Evolutionary conservation across 148 eudicot species (phyloP), one percentile per base, ranked within the genome.

Genomic region (Suaeda aralocaspica): DNA sequence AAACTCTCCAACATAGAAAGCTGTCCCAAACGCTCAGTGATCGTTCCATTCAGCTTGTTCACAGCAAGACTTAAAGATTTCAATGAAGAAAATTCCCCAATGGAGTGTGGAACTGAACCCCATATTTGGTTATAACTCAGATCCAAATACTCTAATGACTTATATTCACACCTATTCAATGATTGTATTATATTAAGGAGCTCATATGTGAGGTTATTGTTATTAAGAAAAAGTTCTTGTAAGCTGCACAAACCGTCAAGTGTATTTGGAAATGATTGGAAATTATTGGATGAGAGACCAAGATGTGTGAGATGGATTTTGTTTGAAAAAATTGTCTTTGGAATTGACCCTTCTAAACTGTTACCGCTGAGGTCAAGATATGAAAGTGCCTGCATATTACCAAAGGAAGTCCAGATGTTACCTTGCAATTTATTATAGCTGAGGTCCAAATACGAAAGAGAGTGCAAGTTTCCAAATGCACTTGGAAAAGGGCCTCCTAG

Each of bases 71-170:
- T 0, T 33, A 83, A 48, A 1, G 50, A 22, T 5, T 0, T 71
- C 57, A 83, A 48, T 16, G 81, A 74, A 4, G 64, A 13, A 36
- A 78, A 63, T 11, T 24, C 45, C 6, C n/a, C 60, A 26, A 75
- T 58, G 21, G 18, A 33, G 11, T 82, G 74, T 0, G 79, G 81
- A n/a, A 81, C 8, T 0, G 45, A 28, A 28, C 79, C 81, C n/a
- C 42, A 22, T 14, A 81, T 53, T 5, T 41, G 34, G 56, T 78
- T 82, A 0, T 9, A 0, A 6, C 71, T 67, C 72, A 82, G 64
- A 46, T 75, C 72, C 14, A 78, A 53, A 57, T 7, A 0, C 48
- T 15, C 58, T 18, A 62, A 30, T 48, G 64, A 10, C 18, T 30
- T 46, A 31, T n/a, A 10, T 25, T 13, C 69, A 64, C 61, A 61